These are phyloP conservation scores for Areca catechu DNA, from an alignment of 176 grass and related monocot species.

Conservation along the genomic window DNA sequence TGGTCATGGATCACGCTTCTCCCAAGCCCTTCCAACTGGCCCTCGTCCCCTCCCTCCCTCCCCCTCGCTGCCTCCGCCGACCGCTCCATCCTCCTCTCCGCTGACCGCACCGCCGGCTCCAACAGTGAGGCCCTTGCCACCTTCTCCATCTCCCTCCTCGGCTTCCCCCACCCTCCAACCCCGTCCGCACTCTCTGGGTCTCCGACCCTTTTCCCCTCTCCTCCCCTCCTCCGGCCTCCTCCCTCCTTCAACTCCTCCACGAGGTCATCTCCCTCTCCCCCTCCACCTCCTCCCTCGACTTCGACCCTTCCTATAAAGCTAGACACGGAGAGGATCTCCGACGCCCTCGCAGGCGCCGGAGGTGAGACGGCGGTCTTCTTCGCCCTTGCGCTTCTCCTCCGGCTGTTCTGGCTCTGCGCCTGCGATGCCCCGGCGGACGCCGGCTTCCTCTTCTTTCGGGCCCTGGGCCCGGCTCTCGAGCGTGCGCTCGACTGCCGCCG, in stretches of 20 bases:
- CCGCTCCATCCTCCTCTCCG: slow-evolving; percentile 43
- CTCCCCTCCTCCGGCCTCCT: slow-evolving; percentile 16
- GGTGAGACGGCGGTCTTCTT: slow-evolving; percentile 36
- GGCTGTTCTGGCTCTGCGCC: slow-evolving; percentile 74
- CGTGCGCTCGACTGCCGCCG: slow-evolving; percentile 23
- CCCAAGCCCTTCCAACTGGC: slow-evolving; percentile 6
- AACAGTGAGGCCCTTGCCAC: slow-evolving; percentile 7
- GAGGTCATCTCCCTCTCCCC: slow-evolving; percentile 46
- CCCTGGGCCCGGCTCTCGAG: slow-evolving; percentile 30
- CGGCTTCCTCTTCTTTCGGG: slow-evolving; percentile 67
- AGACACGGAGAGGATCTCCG: slow-evolving; percentile 21
- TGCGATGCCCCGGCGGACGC: slow-evolving; percentile 51
- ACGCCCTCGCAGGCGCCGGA: not conserved
- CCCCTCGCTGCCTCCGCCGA: slow-evolving; percentile 31
- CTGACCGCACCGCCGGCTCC: slow-evolving; percentile 9
- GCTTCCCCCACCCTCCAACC: slow-evolving; percentile 12
- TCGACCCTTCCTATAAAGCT: slow-evolving; percentile 10
- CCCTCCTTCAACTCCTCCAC: slow-evolving; percentile 50
- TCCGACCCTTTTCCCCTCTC: slow-evolving; percentile 21
- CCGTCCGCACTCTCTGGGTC: slow-evolving; percentile 38
- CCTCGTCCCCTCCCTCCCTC: slow-evolving; percentile 17
- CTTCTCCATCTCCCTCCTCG: slow-evolving; percentile 42
- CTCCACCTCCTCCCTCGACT: slow-evolving; percentile 11
- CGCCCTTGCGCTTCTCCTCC: slow-evolving; percentile 52
- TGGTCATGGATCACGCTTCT: slow-evolving; percentile 53